Base-by-base conservation (phyloP, 1,284 basidiomycete genomes). In the Cutaneotrichosporon mucoides region DNA sequence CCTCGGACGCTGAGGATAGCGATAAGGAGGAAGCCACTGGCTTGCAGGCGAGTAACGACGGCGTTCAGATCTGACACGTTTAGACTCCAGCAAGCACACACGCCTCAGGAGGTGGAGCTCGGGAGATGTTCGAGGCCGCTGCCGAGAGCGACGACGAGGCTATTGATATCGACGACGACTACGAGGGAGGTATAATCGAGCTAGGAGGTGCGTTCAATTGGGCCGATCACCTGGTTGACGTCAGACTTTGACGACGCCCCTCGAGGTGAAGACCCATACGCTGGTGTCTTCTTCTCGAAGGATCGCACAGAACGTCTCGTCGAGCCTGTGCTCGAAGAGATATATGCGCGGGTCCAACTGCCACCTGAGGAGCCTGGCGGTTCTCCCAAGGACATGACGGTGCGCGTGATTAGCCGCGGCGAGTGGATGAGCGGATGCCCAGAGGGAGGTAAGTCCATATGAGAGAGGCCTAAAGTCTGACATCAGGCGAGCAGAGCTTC, bases 361-460 rank as follows among this genome's bases (percentile, higher is more conserved):
- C 60, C 53, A 24, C 43, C 5, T 24, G 44, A n/a, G 13, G 53
- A 35, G 76, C 76, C 51, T 81, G 84, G 62, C 75, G 76, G 6
- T 9, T n/a, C n/a, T 13, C 13, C 15, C 38, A 56, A 46, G n/a
- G 3, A 37, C n/a, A 13, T 53, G 38, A 41, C 15, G 8, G 81
- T 87, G 33, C 84, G 84, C 59, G 77, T 92, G 43, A 85, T 94
- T 83, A 86, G 86, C 24, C 88, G 89, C 73, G 88, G 88, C n/a
- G 86, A 91, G 71, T 95, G 91, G 91, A 94, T 94, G 92, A 91
- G 89, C 73, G 92, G 92, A 8, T 94, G 92, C 75, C 90, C 92
- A 0, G 92, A 94, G 75, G 90, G 89, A 60, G 67, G 72, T 73
- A 53, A 70, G 68, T 65, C 33, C 16, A 35, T 6, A 1, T 35